Percentiles rank a stretch among this genome's conserved stretches.
Conservation (phyloP, 2,329 filamentous ascomycete species). For the Colletotrichum sp. region DNA sequence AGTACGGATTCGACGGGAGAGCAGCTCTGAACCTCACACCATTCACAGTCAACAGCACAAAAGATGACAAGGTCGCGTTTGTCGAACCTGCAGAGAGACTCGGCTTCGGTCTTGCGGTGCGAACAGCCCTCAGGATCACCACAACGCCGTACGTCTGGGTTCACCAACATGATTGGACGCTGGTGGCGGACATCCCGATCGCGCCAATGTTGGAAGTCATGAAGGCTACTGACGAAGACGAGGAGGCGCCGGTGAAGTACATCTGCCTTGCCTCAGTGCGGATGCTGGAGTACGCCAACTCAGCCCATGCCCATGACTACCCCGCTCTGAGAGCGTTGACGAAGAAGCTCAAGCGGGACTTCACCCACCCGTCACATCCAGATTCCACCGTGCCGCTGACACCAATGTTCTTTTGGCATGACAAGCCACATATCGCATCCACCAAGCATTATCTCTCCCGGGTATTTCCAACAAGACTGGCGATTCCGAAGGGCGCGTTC, state of each 20-base stretch:
- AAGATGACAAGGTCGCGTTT: constrained; percentile 46
- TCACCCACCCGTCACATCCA: constrained; percentile 23
- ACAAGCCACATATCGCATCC: constrained; percentile 59
- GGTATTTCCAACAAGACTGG: constrained; percentile 54
- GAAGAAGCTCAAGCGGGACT: constrained; percentile 43
- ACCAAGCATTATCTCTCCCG: constrained; percentile 52
- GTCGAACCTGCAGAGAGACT: constrained; percentile 51
- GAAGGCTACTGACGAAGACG: constrained; percentile 34
- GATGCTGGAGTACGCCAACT: constrained; percentile 55
- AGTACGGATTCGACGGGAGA: constrained; percentile 46
- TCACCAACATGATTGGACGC: constrained; percentile 62
- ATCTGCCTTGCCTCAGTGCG: constrained; percentile 57
- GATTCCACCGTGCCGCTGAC: constrained; percentile 47
- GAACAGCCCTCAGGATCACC: constrained; percentile 51
- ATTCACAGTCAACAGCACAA: constrained; percentile 38
- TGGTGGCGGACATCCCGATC: constrained; percentile 50
- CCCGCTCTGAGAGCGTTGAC: constrained; percentile 47
- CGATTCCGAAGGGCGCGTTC: constrained; percentile 57
- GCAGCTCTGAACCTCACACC: background rate
- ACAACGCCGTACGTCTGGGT: constrained; percentile 60
- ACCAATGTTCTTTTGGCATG: constrained; percentile 64
- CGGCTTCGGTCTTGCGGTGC: constrained; percentile 59
- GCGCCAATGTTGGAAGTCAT: constrained; percentile 50
- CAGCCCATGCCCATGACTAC: constrained; percentile 48
- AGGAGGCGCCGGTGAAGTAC: constrained; percentile 50